Conservation (phyloP, 1,139 yeast species). For the Kurtzmaniella quercitrusa region DNA sequence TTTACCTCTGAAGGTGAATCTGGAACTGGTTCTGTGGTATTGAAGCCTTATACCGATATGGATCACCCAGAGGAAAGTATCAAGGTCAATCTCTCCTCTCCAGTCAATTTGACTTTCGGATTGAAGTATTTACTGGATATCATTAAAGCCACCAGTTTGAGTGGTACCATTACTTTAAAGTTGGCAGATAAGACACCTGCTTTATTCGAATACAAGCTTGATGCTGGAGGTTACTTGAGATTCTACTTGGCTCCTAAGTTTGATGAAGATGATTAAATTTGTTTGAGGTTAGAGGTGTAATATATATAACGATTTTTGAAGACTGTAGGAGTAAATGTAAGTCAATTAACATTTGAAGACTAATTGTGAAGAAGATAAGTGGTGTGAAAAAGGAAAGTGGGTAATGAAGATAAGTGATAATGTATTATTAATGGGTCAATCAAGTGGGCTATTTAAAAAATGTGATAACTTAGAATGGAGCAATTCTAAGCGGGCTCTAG, state of each 20-base stretch:
- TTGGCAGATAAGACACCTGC: slow-evolving; percentile 93
- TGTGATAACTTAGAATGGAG: too few relatives aligned
- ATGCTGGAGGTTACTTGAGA: slow-evolving; percentile 85
- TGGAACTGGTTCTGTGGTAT: slow-evolving; percentile 82
- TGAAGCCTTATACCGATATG: slow-evolving; percentile 80
- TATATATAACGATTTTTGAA: not conserved
- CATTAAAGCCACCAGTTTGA: slow-evolving; percentile 82
- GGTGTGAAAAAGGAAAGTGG: too few relatives aligned
- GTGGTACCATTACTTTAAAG: slow-evolving; percentile 74
- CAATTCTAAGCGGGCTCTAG: too few relatives aligned
- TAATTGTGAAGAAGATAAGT: too few relatives aligned
- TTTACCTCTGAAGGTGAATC: slow-evolving; percentile 90
- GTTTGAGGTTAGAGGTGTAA: slow-evolving; percentile 1
- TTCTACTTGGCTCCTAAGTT: slow-evolving; percentile 97
- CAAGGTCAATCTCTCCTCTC: slow-evolving; percentile 74
- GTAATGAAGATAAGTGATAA: too few relatives aligned
- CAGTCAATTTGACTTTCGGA: slow-evolving; percentile 88
- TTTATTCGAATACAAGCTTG: slow-evolving; percentile 84
- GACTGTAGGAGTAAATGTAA: too few relatives aligned
- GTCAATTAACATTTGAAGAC: too few relatives aligned
- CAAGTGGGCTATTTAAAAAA: too few relatives aligned
- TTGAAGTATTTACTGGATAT: slow-evolving; percentile 86
- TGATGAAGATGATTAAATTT: slow-evolving; percentile 72
- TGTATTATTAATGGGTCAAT: too few relatives aligned
- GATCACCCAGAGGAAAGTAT: slow-evolving; percentile 76